Percentiles rank a stretch among this genome's conserved stretches.
phyloP scores from a whole-genome alignment of 2,329 filamentous ascomycete species.

The Fusarium poae region DNA sequence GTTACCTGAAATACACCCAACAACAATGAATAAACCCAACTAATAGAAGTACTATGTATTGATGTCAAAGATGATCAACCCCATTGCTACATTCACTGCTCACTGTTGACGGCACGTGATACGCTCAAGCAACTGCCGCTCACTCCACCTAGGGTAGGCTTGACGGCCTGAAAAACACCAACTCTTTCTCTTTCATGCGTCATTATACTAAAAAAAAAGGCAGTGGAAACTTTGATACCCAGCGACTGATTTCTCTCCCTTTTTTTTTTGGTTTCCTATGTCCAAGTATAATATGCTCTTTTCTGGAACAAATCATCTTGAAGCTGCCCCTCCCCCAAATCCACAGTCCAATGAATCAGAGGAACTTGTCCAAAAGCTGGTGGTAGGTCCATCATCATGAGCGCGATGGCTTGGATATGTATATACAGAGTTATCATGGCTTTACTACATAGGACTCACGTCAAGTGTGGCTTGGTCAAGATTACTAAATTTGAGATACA shows the following conservation, averaged over 20 bases:
- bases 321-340: conserved; percentile 25
- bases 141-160: conserved; percentile 24
- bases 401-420: neutral
- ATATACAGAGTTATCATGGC: conserved; percentile 3
- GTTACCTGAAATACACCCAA: neutral
- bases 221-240: neutral
- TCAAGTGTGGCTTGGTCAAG: conserved; percentile 13
- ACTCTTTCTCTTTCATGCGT: conserved; percentile 36
- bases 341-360: conserved; percentile 37
- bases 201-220: conserved; percentile 15
- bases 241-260: neutral
- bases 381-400: conserved; percentile 45
- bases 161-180: conserved; percentile 31
- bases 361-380: conserved; percentile 47
- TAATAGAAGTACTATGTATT: no score
- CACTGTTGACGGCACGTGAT: conserved; percentile 31
- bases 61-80: neutral
- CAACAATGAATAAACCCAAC: neutral
- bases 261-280: neutral
- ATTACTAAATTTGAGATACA: conserved; percentile 12
- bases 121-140: conserved; percentile 8
- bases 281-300: conserved; percentile 41
- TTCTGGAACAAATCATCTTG: conserved; percentile 29
- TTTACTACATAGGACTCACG: conserved; percentile 1
- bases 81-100: neutral